Base-by-base conservation (phyloP, 2,329 filamentous ascomycete genomes). In the Diaporthe australafricana region DNA sequence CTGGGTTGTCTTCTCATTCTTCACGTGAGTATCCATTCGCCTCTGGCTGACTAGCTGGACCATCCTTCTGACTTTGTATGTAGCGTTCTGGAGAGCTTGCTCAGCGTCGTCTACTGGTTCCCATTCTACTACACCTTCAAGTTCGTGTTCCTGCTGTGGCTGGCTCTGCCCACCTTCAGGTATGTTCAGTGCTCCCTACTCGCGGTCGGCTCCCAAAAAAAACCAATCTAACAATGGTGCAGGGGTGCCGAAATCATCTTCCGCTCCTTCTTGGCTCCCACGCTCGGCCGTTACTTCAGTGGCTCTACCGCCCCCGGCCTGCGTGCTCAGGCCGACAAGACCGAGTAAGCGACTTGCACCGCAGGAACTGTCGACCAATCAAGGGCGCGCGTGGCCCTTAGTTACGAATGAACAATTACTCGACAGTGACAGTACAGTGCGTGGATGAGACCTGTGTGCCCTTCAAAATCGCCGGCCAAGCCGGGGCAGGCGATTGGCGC, bases 41-140 rank as follows among this genome's bases (percentile, higher is more conserved):
- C 25, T 56, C 68, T 42, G 52, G n/a, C 9, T 6, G 55, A 42
- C 25, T 25, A 35, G 27, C 70, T 27, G 5, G 22, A 5, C 30
- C 55, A 22, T 32, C 67, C 50, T 71, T 57, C 68, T 32, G 30
- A n/a, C 2, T 17, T 20, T 27, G 5, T 27, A 4, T 50, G 16
- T 76, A 91, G 88, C 74, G 93, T 96, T 63, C 81, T 94, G 78
- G 94, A 97, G 89, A 95, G 93, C 83, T 88, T 93, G 74, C 85
- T 97, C 80, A 95, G 89, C 84, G 93, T 94, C 75, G 93, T 96
- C 75, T 96, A 96, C 89, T 97, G 94, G 94, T 94, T 97, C 88
- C 93, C 96, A 81, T 99, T 99, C 88, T 99, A 99, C 93, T 99
- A 94, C 86, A 96, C 95, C 82, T 98, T 99, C 93, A 99, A 99